Evolutionary conservation across 805 yeast genomes (phyloP), one percentile per base, ranked within the genome.

Genomic region (Tetrapisispora phaffii): DNA sequence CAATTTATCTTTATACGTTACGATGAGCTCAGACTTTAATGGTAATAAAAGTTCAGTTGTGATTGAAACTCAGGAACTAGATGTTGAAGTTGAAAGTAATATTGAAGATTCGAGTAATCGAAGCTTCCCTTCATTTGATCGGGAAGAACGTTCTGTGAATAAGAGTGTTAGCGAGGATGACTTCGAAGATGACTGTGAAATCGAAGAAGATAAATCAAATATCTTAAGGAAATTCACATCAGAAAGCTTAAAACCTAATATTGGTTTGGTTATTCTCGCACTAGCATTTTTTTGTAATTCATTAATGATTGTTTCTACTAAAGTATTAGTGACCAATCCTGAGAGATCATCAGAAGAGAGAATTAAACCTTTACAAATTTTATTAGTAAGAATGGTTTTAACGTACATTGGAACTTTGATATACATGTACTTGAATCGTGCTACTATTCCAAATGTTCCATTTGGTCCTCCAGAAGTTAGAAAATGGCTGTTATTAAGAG

Each of bases 361-460:
- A 16, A 73, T 85, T 50, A 79, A 81, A 56, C 93, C 95, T 1
- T 62, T 83, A 29, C 93, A 86, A 62, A 82, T 87, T 42, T 69
- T 87, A 34, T 75, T 85, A 52, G 78, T 75, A 5, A 72, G 96
- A 44, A 86, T 85, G 95, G 42, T 66, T 24, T 72, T 85, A 48
- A 88, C 96, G 0, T 74, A 76, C 47, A 41, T 68, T 0, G 73
- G 78, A 17, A 81, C 93, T 48, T 55, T 75, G 23, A 39, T 63
- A 1, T 82, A 78, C 56, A 75, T 82, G 77, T 61, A 59, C 42
- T 53, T 67, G 44, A 69, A 73, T 20, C 67, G 69, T 47, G 24
- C 41, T 8, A 40, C 45, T 2, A 76, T 78, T 10, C 77, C 74
- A 1, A 73, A 78, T 47, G 79, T 76, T n/a, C 82, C 90, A 3